Base-by-base conservation (phyloP, 1,139 yeast species). In the Yamadazyma diddensiae region DNA sequence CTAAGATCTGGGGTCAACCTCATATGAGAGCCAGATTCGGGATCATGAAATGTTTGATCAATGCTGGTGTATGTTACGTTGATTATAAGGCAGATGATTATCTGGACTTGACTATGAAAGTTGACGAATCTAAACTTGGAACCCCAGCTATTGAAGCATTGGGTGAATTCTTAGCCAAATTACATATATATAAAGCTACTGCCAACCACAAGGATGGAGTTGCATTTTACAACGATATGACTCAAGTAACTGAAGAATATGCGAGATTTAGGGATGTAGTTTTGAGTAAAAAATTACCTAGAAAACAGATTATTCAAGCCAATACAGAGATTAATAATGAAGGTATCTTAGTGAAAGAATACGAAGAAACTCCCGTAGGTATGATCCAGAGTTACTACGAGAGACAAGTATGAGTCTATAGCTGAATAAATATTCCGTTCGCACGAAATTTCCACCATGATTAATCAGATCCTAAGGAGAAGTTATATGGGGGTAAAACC, bases 21-120 rank as follows among this genome's bases (percentile, higher is more conserved):
- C 96, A 87, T 55, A 85, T 86, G 88, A 95, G 86, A 64, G 95
- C 95, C 5, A 70, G 96, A 53, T 87, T 75, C 57, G 85, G 92
- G 23, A 86, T 87, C 46, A 70, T 85, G 70, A 84, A 83, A 62
- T 73, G 81, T 19, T 79, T 85, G 52, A 63, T 82, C 49, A 68
- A 78, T 34, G 88, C 94, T 4, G 82, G 83, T 14, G 77, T 82
- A 19, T 79, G 75, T 30, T 65, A 69, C 33, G 59, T 86, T 39
- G 66, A 67, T 34, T 66, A 68, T 48, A 33, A 32, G 5, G 57
- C 65, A 30, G 61, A 61, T n/a, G 67, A 67, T 36, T 78, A 48
- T 49, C 64, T 72, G 28, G 94, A 85, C 49, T 63, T 87, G 50
- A 65, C 65, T 33, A 66, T 86, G 34, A 64, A 60, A 16, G 54